Evolutionary conservation across 805 yeast species (phyloP).

Genomic region (Saccharomycopsis oosterbeekiorum): DNA sequence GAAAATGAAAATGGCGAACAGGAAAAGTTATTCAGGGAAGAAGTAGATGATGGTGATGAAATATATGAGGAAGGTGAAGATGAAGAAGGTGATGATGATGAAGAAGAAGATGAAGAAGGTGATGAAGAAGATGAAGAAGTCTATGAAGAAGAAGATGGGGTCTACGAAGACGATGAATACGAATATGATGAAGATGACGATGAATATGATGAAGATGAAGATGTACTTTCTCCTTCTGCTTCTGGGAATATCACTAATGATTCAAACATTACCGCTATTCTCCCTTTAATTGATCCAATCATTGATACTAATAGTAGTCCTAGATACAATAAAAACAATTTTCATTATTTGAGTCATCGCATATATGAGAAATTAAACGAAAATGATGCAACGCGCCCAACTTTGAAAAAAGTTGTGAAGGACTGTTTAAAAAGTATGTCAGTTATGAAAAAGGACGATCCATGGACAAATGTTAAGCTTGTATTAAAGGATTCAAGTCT

Average conservation of each 20-base stretch:
- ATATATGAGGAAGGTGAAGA: slow-evolving; percentile 24
- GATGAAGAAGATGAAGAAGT: slow-evolving; percentile 21
- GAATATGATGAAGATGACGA: slow-evolving; percentile 18
- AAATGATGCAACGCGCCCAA: slow-evolving; percentile 2
- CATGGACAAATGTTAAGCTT: slow-evolving; percentile 14
- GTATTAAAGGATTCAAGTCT: neutral
- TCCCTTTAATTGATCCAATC: neutral
- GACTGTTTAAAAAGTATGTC: slow-evolving; percentile 18
- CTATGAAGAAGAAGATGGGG: slow-evolving; percentile 14
- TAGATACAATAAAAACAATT: neutral
- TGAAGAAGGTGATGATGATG: slow-evolving; percentile 21
- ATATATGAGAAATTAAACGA: neutral
- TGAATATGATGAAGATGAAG: slow-evolving; percentile 22
- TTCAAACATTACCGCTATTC: neutral
- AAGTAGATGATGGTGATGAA: slow-evolving; percentile 19
- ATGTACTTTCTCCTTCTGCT: neutral
- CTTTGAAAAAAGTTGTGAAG: slow-evolving; percentile 14
- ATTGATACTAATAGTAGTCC: slow-evolving; percentile 6
- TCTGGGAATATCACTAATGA: neutral
- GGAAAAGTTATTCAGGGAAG: no score
- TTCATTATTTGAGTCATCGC: neutral
- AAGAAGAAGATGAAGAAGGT: slow-evolving; percentile 12
- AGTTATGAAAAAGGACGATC: slow-evolving; percentile 10
- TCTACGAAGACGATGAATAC: slow-evolving; percentile 22
- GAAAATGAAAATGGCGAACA: no score